These are phyloP conservation scores for Lepiota brunneoincarnata DNA, from an alignment of 768 basidiomycete species.

Conservation along the genomic window DNA sequence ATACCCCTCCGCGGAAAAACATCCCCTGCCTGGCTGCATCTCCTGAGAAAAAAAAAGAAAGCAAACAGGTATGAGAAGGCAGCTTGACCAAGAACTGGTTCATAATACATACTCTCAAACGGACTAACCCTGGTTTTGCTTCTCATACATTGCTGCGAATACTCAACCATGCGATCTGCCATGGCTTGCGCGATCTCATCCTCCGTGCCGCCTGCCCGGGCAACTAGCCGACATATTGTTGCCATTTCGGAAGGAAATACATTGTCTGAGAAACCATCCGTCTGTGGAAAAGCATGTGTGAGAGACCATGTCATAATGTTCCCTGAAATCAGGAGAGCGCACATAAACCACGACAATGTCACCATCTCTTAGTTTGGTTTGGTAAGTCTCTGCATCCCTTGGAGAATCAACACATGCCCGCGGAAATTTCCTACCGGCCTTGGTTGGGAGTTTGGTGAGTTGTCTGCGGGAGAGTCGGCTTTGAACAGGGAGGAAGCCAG, in stretches of 20 bases:
- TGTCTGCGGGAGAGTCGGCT: conserved; percentile 36
- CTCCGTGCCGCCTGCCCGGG: conserved; percentile 54
- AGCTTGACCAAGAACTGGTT: neutral
- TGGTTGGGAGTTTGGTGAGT: conserved; percentile 50
- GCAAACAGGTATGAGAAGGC: conserved; percentile 3
- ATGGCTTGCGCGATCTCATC: conserved; percentile 64
- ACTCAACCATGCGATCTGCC: conserved; percentile 70
- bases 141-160: conserved; percentile 68
- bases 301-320: neutral
- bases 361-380: conserved; percentile 45
- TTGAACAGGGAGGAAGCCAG: neutral
- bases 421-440: conserved; percentile 37
- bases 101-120: conserved; percentile 57
- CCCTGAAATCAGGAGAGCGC: conserved; percentile 13
- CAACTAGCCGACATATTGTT: conserved; percentile 65
- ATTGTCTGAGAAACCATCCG: conserved; percentile 56
- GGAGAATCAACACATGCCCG: conserved; percentile 55
- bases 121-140: conserved; percentile 65
- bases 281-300: conserved; percentile 27
- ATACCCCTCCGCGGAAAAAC: conserved; percentile 69
- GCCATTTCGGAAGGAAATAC: conserved; percentile 71
- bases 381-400: conserved; percentile 42
- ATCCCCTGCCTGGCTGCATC: conserved; percentile 65
- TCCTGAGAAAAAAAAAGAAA: conserved; percentile 32
- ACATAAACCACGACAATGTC: conserved; percentile 53